Base-by-base conservation (phyloP, 441 rosid genomes). In the Capsella rubella region DNA sequence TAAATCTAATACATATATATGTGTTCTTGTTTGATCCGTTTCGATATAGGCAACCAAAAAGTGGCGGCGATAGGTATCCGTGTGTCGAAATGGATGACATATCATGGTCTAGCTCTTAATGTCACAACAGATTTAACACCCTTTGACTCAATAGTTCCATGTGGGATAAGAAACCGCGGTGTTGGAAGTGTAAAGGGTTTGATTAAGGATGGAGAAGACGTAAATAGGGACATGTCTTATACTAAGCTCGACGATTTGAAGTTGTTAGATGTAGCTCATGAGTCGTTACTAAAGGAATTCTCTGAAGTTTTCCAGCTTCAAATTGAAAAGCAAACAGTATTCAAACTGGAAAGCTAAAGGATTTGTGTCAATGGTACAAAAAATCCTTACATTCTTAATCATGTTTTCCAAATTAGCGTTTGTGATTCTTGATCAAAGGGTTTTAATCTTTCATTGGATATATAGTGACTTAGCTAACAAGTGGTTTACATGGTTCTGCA, bases 51-150 rank as follows among this genome's bases (percentile, higher is more conserved):
- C 5, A 79, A 89, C 51, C 80, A 81, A 58, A 93, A 91, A 80
- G 62, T 91, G 78, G 97, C 98, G 49, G 98, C 96, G 3, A 79
- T 93, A 46, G 98, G 97, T 45, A 83, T 93, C 6, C 86, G 82
- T 54, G 98, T 82, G 37, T 86, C 94, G 10, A 78, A 74, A 29
- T 90, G 98, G 97, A 74, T 90, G 67, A 78, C 96, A 16, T 93
- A 81, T 77, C 96, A 91, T 66, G 95, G 95, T 32, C 53, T 93
- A 63, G 92, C 96, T 28, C 84, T 93, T 32, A 91, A 93, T 80
- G 95, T 89, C 45, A 86, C 89, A 13, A 82, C 95, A 3, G 95
- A 90, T 84, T 80, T 90, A 77, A 73, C 84, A 34, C 95, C 96
- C 0, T 91, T 91, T 40, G 64, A 73, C 37, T 84, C 82, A 75